Evolutionary conservation across 441 rosid species (phyloP), one percentile per base, ranked within the genome.

Genomic region (Jatropha podagrica): DNA sequence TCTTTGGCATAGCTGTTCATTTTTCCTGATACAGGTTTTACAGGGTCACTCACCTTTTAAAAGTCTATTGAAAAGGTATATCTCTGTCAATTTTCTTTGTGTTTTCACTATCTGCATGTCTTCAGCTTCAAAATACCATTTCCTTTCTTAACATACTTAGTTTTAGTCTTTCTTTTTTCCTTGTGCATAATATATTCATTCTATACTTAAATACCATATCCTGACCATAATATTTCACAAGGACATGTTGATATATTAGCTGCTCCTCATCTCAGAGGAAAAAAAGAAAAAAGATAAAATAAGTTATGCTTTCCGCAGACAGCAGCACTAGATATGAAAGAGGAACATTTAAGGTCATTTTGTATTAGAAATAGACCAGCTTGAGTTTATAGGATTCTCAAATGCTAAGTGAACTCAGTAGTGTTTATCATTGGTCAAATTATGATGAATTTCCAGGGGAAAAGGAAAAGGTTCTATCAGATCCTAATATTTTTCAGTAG

Each of bases 31-130:
- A 77, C 80, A 89, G 93, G 83, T 89, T 73, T 82, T 86, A 78
- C 89, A 88, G 63, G 93, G 93, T 18, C 91, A 84, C 59, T 79
- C 89, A 0, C 76, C 89, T 64, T 89, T 88, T 71, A 86, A 78
- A 76, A 81, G 80, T 70, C 83, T 89, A 52, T 65, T 88, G 82
- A 74, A 80, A 32, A 85, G 85, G 88, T 84, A 74, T n/a, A n/a
- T 76, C 20, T 9, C 56, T 74, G n/a, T 62, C 37, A 66, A 64
- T 74, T 58, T 76, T 55, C 52, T 42, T 42, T 42, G 9, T 42
- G 9, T 42, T 0, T 42, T 42, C 46, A 3, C 46, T 42, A 8
- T 42, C 46, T 42, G 32, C 41, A 38, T 40, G n/a, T 62, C 40
- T 49, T 67, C 71, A 60, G 60, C 37, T 17, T 68, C 15, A 41